Evolutionary conservation across 2,329 filamentous ascomycete species (phyloP), one percentile per base, ranked within the genome.

Genomic region (Cordyceps tenuipes): DNA sequence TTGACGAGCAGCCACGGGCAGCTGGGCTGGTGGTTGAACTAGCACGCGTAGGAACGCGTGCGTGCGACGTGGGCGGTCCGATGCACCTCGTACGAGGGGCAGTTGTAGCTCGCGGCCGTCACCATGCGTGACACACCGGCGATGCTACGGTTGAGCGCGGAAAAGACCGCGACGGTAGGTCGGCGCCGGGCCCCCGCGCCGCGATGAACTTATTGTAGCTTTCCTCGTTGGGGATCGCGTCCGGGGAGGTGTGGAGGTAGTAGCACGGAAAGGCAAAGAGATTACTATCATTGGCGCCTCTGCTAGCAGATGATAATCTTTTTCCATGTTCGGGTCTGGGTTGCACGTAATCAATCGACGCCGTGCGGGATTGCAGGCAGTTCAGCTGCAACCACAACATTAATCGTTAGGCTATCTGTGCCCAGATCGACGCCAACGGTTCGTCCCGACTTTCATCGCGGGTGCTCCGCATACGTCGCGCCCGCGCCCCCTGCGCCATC

Each of bases 1-100:
- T 59, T 55, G 3, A 51, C 9, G 49, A 49, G 48, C 17, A 65
- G n/a, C 64, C 63, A 67, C 4, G 63, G 60, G 47, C 64, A 64
- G 9, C 48, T 61, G 4, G 62, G 63, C 5, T 59, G 61, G 10
- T 56, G 55, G 46, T 64, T 59, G 52, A 65, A 64, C 3, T 55
- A 56, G 41, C 65, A 67, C 12, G 60, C 61, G 31, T 55, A 67
- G n/a, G 62, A 58, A 2, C 60, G 59, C 5, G 56, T 62, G 43
- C 43, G 8, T n/a, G 43, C 43, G n/a, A 8, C n/a, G 43, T 46
- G n/a, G 1, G 43, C 43, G n/a, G 43, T 8, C 7, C 43, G 43
- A n/a, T 21, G 43, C 43, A n/a, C 50, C 55, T 61, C 51, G 60
- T 62, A 63, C 12, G 58, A 15, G 7, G 43, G 55, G 21, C 64